Base-by-base conservation (phyloP, 768 basidiomycete genomes). In the Mycena olivaceomarginata region DNA sequence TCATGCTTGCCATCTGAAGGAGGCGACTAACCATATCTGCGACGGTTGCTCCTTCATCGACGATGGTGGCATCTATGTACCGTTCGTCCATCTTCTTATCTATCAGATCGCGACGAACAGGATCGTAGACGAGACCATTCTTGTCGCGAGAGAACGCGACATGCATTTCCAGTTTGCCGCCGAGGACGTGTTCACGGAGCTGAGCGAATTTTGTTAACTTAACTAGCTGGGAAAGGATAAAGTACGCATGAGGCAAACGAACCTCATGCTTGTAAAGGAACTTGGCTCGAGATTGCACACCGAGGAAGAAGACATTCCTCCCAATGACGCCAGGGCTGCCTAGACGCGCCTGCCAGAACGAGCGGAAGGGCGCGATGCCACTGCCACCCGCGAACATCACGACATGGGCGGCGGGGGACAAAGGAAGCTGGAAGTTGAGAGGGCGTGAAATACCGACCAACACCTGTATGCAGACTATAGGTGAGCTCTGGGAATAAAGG, bases 241-340 rank as follows among this genome's bases (percentile, higher is more conserved):
- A 22, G 53, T 56, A 25, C 53, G 53, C 53, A 56, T 56, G 53
- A 56, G 53, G 8, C 53, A 56, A 56, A 56, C 53, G 53, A 56
- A 56, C 53, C 53, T 56, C 53, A 56, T 56, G 53, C 53, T 56
- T 56, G 53, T 56, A 56, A 22, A 56, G 53, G n/a, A 56, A 56
- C n/a, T 56, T 56, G 53, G n/a, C 53, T 56, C 53, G 53, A 56
- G 53, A 56, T 56, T 56, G 53, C 53, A 56, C 53, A 56, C 53
- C 53, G 53, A 56, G 53, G 53, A 56, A 56, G 53, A 56, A 22
- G 53, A 56, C 12, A n/a, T 56, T 56, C 53, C 53, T 56, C n/a
- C 53, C 53, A 56, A 56, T 56, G n/a, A 56, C 53, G n/a, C 53
- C 53, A 56, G 53, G 53, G n/a, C 53, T 56, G 20, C 53, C 53